Base-by-base conservation (phyloP, 768 basidiomycete species). In the Naematelia encephala region DNA sequence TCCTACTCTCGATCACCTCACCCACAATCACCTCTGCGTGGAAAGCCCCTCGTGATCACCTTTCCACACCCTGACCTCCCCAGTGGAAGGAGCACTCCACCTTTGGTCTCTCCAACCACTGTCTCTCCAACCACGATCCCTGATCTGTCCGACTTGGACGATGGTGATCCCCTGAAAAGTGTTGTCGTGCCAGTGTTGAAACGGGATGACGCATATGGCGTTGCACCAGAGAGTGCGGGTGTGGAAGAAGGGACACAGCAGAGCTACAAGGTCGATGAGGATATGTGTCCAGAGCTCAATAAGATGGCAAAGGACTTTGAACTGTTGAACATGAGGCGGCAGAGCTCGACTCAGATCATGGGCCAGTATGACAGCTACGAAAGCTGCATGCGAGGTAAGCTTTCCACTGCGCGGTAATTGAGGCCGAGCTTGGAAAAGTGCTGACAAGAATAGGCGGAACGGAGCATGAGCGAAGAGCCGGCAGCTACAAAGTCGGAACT, bases 371-470 rank as follows among this genome's bases (percentile, higher is more conserved):
- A 58, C 19, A 65, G 61, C 8, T 72, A 64, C 46, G 69, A 75
- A 11, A 34, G 54, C 1, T 75, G 69, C 54, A 71, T 75, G 74
- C 69, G 71, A 52, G 74, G 69, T 69, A 65, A 67, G 72, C 28
- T 43, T 19, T 49, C 2, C n/a, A n/a, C n/a, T n/a, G n/a, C n/a
- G n/a, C n/a, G n/a, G 43, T 42, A 16, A 14, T 53, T 23, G 23
- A 19, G 26, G 3, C 16, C 42, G 30, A 30, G 55, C 22, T n/a
- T n/a, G n/a, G n/a, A n/a, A n/a, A n/a, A n/a, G n/a, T n/a, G n/a
- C n/a, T 52, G 16, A 25, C n/a, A 39, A 50, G 57, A 30, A 61
- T 44, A 73, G 72, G 65, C 50, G 74, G 60, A 23, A 56, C 69
- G 2, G 74, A 71, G 2, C 74, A 75, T 57, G 72, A 71, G 50